A percentile compares a stretch with the other conserved stretches of the same genome.
phyloP scores from a whole-genome alignment of 805 yeast species.

The Sungouiella blattae region DNA sequence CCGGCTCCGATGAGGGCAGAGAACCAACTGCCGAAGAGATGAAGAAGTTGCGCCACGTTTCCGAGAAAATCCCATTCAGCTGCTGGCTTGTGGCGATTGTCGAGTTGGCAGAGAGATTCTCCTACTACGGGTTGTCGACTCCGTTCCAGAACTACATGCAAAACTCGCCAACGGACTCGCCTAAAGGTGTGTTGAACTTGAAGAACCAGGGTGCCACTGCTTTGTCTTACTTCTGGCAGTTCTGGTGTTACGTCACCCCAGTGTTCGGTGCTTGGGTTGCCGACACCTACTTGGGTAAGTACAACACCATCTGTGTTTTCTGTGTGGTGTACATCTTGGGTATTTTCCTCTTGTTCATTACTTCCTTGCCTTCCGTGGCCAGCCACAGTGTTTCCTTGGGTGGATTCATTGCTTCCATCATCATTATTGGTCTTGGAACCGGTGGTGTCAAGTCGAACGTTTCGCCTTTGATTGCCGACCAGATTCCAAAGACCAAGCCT shows the following conservation, averaged over 20 bases:
- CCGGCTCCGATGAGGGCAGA: slow-evolving; percentile 30
- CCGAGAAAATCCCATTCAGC: slow-evolving; percentile 50
- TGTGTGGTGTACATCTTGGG: slow-evolving; percentile 59
- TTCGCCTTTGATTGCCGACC: slow-evolving; percentile 66
- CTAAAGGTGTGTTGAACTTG: slow-evolving; percentile 56
- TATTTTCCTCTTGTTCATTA: slow-evolving; percentile 59
- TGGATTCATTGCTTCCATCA: slow-evolving; percentile 56
- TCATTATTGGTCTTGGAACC: slow-evolving; percentile 69
- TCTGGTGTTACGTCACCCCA: slow-evolving; percentile 82
- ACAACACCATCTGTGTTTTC: slow-evolving; percentile 61
- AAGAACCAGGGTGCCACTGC: slow-evolving; percentile 67
- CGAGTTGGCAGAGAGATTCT: slow-evolving; percentile 77
- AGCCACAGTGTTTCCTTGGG: slow-evolving; percentile 52
- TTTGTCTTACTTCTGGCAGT: slow-evolving; percentile 69
- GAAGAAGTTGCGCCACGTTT: slow-evolving; percentile 48
- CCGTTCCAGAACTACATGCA: slow-evolving; percentile 81
- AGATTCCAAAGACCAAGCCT: slow-evolving; percentile 39
- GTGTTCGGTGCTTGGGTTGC: slow-evolving; percentile 72
- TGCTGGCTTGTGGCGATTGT: slow-evolving; percentile 66
- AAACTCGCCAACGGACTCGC: slow-evolving; percentile 37
- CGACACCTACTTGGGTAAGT: slow-evolving; percentile 72
- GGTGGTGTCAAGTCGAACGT: slow-evolving; percentile 81
- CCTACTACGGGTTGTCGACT: slow-evolving; percentile 75
- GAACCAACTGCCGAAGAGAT: slow-evolving; percentile 54
- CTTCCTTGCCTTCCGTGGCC: slow-evolving; percentile 62